Evolutionary conservation across 2,329 filamentous ascomycete species (phyloP).

Genomic region (Didymellaceae sp.): DNA sequence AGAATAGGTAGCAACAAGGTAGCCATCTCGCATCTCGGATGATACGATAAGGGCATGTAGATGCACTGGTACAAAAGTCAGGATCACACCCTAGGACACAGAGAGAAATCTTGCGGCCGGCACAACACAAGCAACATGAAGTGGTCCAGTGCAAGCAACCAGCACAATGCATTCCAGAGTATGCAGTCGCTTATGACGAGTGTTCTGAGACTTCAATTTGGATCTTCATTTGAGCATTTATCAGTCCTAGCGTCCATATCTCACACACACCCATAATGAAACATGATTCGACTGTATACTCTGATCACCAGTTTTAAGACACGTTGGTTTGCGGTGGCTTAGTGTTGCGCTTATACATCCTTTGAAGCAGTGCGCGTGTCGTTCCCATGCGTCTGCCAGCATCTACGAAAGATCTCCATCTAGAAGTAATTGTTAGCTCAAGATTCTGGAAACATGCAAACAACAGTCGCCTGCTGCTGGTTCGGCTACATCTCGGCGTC

Average conservation of each 20-base stretch:
- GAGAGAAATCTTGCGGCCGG: no score
- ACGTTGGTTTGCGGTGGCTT: no score
- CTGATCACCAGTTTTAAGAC: no score
- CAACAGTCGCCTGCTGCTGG: constrained; percentile 9
- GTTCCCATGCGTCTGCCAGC: constrained; percentile 91
- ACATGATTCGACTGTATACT: no score
- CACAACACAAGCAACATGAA: no score
- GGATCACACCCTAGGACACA: not conserved
- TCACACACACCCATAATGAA: constrained; percentile 9
- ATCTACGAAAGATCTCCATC: constrained; percentile 89
- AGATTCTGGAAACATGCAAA: not conserved
- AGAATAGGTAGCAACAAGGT: not conserved
- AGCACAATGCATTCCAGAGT: no score
- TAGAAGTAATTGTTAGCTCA: constrained; percentile 48
- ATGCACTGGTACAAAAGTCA: constrained; percentile 4
- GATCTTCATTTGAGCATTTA: not conserved
- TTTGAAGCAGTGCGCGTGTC: constrained; percentile 80
- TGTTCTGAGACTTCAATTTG: not conserved
- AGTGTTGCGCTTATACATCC: constrained; percentile 59
- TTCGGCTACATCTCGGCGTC: constrained; percentile 40
- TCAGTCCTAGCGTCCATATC: constrained; percentile 9
- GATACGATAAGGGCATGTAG: not conserved
- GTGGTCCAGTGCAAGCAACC: no score
- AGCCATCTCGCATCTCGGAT: not conserved
- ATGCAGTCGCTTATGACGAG: not conserved